These are phyloP conservation scores for Debaryomyces sp. DNA, from an alignment of 1,139 yeast species.

Conservation along the genomic window DNA sequence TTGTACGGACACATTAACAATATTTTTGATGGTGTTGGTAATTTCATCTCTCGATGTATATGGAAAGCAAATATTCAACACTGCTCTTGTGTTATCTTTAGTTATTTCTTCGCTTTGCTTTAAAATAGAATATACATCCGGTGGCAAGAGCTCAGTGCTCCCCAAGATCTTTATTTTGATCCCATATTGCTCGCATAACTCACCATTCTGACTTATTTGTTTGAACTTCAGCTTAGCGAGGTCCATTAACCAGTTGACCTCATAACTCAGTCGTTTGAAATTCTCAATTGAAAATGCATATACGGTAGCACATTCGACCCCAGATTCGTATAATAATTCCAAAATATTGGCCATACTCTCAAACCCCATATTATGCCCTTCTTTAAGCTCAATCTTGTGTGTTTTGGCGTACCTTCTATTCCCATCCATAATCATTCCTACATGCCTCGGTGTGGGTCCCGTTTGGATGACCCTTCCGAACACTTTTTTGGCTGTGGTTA, in stretches of 20 bases:
- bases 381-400: constrained; percentile 74
- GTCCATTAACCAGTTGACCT: constrained; percentile 87
- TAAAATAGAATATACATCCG: constrained; percentile 67
- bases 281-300: constrained; percentile 96
- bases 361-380: constrained; percentile 92
- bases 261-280: constrained; percentile 79
- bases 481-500: constrained; percentile 48
- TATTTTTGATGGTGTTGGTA: constrained; percentile 60
- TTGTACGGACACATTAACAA: constrained; percentile 41
- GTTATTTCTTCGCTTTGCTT: constrained; percentile 68
- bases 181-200: constrained; percentile 81
- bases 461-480: constrained; percentile 66
- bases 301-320: constrained; percentile 83
- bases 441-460: constrained; percentile 86
- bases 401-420: constrained; percentile 83
- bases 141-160: constrained; percentile 64
- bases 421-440: constrained; percentile 97
- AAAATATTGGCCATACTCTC: constrained; percentile 78
- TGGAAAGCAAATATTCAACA: constrained; percentile 90
- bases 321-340: constrained; percentile 83
- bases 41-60: constrained; percentile 95
- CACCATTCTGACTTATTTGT: constrained; percentile 77
- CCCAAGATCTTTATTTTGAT: constrained; percentile 75
- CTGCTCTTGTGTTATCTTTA: constrained; percentile 66
- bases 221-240: constrained; percentile 74